Percentiles rank a stretch among this genome's conserved stretches.
Conservation (phyloP, 83 land plant species). For the Picea abies region DNA sequence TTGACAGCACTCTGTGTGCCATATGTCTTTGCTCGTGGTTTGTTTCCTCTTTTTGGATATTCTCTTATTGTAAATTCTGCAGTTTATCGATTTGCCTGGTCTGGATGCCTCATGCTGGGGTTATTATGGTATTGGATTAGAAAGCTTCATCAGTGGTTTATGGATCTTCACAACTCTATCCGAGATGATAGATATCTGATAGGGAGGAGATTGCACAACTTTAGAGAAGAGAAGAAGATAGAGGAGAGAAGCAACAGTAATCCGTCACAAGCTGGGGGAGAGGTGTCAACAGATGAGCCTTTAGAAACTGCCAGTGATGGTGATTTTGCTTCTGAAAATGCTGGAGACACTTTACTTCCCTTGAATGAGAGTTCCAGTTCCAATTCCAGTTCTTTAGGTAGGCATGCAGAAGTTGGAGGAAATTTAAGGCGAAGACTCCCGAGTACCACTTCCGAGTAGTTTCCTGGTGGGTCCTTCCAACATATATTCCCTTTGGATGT, state of each 20-base stretch:
- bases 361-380: not conserved
- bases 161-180: conserved; percentile 89
- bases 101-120: conserved; percentile 75
- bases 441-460: conserved; percentile 3
- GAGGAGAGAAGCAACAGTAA: conserved; percentile 15
- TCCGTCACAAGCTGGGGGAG: conserved; percentile 21
- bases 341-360: not conserved
- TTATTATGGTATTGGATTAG: conserved; percentile 71
- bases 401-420: not conserved
- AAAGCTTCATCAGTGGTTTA: conserved; percentile 84
- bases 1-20: conserved; percentile 89
- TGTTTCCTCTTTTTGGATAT: conserved; percentile 92
- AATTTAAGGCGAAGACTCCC: conserved; percentile 4
- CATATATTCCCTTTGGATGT: not conserved
- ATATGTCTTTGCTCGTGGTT: conserved; percentile 85
- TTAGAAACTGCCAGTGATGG: conserved; percentile 1
- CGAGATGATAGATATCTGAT: conserved; percentile 90
- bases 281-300: not conserved
- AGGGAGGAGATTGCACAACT: conserved; percentile 90
- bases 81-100: conserved; percentile 95
- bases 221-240: conserved; percentile 42
- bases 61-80: conserved; percentile 89
- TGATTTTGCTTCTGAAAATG: not conserved
- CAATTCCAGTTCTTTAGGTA: not conserved
- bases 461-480: not conserved